phyloP scores from a whole-genome alignment of 345 rosid species.

The Xanthoceras sorbifolium region DNA sequence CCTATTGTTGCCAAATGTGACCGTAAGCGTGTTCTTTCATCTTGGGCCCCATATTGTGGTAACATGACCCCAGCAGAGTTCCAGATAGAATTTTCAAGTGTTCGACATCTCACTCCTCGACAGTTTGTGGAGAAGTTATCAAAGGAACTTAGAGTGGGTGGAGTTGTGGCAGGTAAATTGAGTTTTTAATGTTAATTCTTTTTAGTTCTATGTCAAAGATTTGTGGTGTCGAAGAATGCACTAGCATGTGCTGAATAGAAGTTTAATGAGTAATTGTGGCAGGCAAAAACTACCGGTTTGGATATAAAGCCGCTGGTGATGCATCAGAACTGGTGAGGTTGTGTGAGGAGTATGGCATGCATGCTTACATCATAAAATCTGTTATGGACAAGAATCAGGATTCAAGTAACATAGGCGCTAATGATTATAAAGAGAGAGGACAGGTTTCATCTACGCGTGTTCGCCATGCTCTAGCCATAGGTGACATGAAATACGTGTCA shows the following conservation, averaged over 20 bases:
- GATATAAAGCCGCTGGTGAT: constrained; percentile 91
- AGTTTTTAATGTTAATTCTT: not conserved
- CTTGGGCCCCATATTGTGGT: constrained; percentile 82
- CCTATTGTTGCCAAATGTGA: constrained; percentile 91
- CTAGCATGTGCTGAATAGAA: constrained; percentile 8
- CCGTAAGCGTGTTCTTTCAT: constrained; percentile 72
- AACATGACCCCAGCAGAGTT: constrained; percentile 62
- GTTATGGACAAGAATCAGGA: constrained; percentile 86
- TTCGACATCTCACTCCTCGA: constrained; percentile 75
- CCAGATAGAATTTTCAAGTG: constrained; percentile 69
- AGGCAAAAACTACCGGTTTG: constrained; percentile 94
- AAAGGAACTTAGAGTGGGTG: constrained; percentile 68
- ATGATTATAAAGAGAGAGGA: constrained; percentile 72
- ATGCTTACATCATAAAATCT: constrained; percentile 70
- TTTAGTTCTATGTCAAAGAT: not conserved
- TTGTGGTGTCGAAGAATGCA: not conserved
- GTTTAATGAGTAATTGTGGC: constrained; percentile 20
- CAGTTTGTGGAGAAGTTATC: constrained; percentile 92
- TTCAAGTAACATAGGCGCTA: constrained; percentile 32
- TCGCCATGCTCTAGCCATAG: constrained; percentile 79
- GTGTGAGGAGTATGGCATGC: constrained; percentile 67
- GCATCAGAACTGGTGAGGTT: constrained; percentile 67
- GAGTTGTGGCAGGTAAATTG: constrained; percentile 83
- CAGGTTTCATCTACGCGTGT: constrained; percentile 96
- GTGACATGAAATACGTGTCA: constrained; percentile 75